A percentile compares a stretch with the other conserved stretches of the same genome.
Conservation (phyloP, 768 basidiomycete species). For the Suillus spraguei region DNA sequence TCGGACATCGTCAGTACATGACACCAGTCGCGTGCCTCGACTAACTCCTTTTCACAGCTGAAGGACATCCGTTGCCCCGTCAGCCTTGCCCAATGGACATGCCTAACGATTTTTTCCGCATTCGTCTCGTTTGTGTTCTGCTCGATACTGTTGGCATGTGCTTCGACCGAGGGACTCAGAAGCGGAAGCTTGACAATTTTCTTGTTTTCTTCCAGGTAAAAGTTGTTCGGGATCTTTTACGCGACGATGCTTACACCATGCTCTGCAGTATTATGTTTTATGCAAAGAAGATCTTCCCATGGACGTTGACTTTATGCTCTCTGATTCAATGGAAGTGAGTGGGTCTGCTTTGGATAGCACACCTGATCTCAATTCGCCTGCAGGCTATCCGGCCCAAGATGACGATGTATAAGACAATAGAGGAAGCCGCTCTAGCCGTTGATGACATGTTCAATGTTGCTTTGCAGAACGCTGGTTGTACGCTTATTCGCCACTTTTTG, state of each 20-base stretch:
- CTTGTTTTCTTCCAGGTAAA: conserved; percentile 90
- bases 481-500: conserved; percentile 22
- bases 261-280: conserved; percentile 73
- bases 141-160: conserved; percentile 97
- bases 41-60: conserved; percentile 53
- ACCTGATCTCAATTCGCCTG: conserved; percentile 10
- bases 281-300: conserved; percentile 91
- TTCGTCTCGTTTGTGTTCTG: conserved; percentile 88
- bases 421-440: conserved; percentile 85
- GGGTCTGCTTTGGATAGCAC: neutral
- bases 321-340: conserved; percentile 88
- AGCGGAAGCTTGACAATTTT: conserved; percentile 92
- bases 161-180: conserved; percentile 92
- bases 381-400: conserved; percentile 89
- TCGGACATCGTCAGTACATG: conserved; percentile 86
- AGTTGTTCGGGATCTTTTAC: neutral
- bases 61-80: conserved; percentile 84
- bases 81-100: conserved; percentile 79
- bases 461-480: conserved; percentile 61
- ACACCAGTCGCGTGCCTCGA: conserved; percentile 1
- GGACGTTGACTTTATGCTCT: conserved; percentile 98
- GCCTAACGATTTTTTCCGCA: conserved; percentile 95
- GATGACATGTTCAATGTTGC: conserved; percentile 85
- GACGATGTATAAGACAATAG: conserved; percentile 67
- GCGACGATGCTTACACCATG: conserved; percentile 11